Conservation (phyloP, 176 grass and related monocot species). For the Musa itinerans region DNA sequence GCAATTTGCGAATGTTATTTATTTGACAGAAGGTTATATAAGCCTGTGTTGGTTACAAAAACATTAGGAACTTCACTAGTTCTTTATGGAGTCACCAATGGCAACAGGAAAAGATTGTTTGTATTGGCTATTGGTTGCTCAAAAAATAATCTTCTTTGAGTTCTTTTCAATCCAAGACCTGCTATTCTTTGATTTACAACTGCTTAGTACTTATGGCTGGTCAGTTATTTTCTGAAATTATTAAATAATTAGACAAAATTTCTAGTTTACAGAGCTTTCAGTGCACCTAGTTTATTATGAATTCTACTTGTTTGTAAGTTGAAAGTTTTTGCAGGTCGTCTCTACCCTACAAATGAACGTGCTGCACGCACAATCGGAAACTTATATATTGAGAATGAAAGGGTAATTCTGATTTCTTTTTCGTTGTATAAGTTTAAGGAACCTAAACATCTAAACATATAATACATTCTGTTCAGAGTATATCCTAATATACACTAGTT, state of each 20-base stretch:
- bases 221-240: no score
- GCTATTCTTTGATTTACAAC: no score
- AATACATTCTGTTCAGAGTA: no score
- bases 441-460: neutral
- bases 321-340: constrained; percentile 28
- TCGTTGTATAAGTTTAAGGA: neutral
- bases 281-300: neutral
- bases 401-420: constrained; percentile 36
- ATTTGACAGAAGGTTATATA: neutral
- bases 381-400: constrained; percentile 76
- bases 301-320: constrained; percentile 3
- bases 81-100: no score
- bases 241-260: no score
- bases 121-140: no score
- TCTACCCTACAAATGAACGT: constrained; percentile 67
- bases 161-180: no score
- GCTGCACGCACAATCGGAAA: constrained; percentile 65
- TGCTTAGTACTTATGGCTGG: no score
- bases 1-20: neutral
- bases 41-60: neutral
- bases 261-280: no score
- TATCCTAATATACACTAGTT: no score
- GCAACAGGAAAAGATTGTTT: no score
- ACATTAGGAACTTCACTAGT: neutral
- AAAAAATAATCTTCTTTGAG: no score